Base-by-base conservation (phyloP, 257 asterid species). In the Handroanthus guayacan region DNA sequence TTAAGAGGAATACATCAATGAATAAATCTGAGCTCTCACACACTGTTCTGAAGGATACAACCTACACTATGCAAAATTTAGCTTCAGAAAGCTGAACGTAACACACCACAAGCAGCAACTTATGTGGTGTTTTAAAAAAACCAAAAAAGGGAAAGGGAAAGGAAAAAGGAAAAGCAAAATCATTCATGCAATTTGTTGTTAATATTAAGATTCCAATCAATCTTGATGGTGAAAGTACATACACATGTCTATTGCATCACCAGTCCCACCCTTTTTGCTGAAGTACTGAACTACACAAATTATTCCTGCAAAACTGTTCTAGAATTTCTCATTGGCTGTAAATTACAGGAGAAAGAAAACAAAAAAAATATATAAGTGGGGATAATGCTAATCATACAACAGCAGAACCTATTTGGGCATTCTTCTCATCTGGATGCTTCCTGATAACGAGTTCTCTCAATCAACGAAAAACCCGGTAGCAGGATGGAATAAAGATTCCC, bases 291-390 rank as follows among this genome's bases (percentile, higher is more conserved):
- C 97, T 86, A 87, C 86, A 86, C 85, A 86, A 74, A 87, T 92
- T 91, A 87, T 89, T 91, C 96, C 90, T 85, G 91, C 97, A 95
- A 95, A 95, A 92, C 96, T 95, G 91, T 84, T 89, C 89, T 85
- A 84, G 76, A 83, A 75, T 83, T 85, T 71, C 84, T 84, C 87
- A 77, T 78, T 82, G 81, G 82, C 85, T 76, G 83, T 91, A 91
- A 87, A 86, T 87, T 91, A 93, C 97, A 93, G 86, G 89, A 86
- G 75, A 84, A 86, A 71, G 72, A 71, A 78, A 67, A 75, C 81
- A 83, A 85, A 52, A 43, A 65, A 82, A 83, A 85, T 81, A 54
- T 73, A 84, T 82, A 80, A 79, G 79, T 82, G 68, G 84, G 85
- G 84, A 83, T 81, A 79, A 87, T 80, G 84, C 92, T 93, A 91